These are phyloP conservation scores for Poa annua DNA, from an alignment of 176 grass and related monocot species.

Conservation along the genomic window DNA sequence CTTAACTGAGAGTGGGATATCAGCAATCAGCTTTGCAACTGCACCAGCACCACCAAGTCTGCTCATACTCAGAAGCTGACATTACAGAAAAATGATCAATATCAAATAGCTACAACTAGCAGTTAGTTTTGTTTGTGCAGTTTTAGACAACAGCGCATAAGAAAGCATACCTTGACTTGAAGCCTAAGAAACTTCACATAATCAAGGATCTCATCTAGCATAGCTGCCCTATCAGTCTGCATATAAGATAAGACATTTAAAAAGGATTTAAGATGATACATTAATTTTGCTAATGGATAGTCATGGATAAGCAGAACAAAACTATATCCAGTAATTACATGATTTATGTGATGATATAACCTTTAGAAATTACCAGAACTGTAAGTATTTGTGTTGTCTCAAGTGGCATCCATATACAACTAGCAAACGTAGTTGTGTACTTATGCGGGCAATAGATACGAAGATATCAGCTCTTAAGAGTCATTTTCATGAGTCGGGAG, in stretches of 20 bases:
- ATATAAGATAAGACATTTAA: conserved; percentile 6
- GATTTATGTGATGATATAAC: neutral
- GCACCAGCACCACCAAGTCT: conserved; percentile 95
- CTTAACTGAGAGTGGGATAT: conserved; percentile 92
- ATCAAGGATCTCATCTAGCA: conserved; percentile 98
- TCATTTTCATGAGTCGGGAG: conserved; percentile 19
- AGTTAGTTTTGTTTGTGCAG: neutral
- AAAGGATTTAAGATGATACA: neutral
- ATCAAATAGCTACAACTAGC: conserved; percentile 1
- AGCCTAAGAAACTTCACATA: conserved; percentile 99
- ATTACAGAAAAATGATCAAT: conserved; percentile 24
- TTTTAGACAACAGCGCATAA: conserved; percentile 18
- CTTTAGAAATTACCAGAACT: neutral
- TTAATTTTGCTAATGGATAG: neutral
- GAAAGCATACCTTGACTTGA: conserved; percentile 87
- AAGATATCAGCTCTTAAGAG: conserved; percentile 16
- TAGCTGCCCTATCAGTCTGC: conserved; percentile 97
- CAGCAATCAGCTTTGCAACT: conserved; percentile 94
- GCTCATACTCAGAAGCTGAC: conserved; percentile 96
- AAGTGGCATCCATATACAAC: neutral
- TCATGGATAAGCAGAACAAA: neutral
- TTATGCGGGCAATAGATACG: conserved; percentile 10
- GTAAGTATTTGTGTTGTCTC: neutral
- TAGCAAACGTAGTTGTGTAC: neutral
- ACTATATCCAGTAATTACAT: neutral